Conservation (phyloP, 768 basidiomycete species). For the Scleroderma bovista region DNA sequence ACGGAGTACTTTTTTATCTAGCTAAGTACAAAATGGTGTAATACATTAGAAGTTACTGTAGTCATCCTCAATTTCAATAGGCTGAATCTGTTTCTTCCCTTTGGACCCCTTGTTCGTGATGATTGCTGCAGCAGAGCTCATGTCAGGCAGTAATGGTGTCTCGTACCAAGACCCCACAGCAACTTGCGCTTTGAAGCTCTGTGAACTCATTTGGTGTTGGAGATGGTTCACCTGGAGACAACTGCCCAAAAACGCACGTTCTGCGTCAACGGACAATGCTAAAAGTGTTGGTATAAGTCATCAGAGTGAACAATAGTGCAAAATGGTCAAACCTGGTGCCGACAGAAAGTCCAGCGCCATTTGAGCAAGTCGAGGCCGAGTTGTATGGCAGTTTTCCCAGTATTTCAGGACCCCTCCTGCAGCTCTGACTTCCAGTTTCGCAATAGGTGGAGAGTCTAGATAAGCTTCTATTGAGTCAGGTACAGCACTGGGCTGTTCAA, state of each 20-base stretch:
- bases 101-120: neutral
- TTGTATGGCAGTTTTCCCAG: constrained; percentile 5
- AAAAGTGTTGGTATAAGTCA: neutral
- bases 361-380: constrained; percentile 12
- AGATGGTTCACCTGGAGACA: constrained; percentile 27
- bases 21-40: too few species aligned
- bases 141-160: constrained; percentile 19
- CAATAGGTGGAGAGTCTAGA: constrained; percentile 1
- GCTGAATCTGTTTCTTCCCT: neutral
- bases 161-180: constrained; percentile 28
- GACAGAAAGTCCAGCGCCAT: constrained; percentile 25
- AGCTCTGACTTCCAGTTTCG: neutral
- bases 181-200: constrained; percentile 32
- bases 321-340: constrained; percentile 13
- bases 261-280: constrained; percentile 26
- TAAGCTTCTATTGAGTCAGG: constrained; percentile 4
- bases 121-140: neutral
- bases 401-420: constrained; percentile 10
- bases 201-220: constrained; percentile 30
- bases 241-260: constrained; percentile 29
- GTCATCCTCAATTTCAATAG: neutral
- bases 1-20: too few species aligned
- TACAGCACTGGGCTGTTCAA: neutral
- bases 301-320: neutral
- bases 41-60: neutral